Conservation (phyloP, 1,284 basidiomycete species). For the Tilletia walkeri region DNA sequence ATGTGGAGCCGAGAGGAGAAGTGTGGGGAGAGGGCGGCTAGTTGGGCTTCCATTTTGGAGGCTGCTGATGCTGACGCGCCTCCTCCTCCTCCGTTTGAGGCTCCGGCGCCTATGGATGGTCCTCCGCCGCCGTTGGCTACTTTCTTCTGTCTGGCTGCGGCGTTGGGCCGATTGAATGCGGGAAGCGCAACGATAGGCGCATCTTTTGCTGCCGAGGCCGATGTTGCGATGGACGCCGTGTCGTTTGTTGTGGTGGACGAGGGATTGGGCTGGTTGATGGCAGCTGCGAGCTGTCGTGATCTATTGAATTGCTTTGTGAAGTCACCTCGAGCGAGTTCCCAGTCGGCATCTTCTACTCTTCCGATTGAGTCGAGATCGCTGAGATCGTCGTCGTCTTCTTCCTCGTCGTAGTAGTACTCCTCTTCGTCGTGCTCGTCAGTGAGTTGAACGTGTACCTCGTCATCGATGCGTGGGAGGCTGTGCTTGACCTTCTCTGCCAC, state of each 20-base stretch:
- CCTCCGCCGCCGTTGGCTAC: conserved; percentile 13
- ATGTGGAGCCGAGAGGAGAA: conserved; percentile 46
- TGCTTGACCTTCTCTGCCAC: too few species aligned
- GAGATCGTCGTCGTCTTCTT: conserved; percentile 1
- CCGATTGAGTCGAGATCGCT: conserved; percentile 24
- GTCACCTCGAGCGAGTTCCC: conserved; percentile 47
- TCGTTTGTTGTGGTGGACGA: conserved; percentile 9
- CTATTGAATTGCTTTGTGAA: conserved; percentile 55
- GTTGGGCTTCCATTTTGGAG: conserved; percentile 42
- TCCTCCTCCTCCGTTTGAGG: not conserved
- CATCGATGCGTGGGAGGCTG: conserved; percentile 28
- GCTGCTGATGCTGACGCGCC: conserved; percentile 11
- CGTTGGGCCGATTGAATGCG: conserved; percentile 27
- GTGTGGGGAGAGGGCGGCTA: conserved; percentile 39
- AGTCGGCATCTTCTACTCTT: conserved; percentile 52
- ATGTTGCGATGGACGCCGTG: not conserved
- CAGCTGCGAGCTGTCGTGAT: conserved; percentile 44
- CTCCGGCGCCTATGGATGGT: not conserved
- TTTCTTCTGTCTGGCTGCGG: conserved; percentile 15
- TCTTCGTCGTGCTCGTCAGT: conserved; percentile 25
- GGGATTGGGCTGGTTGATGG: conserved; percentile 19
- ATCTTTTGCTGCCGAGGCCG: not conserved
- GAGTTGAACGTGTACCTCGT: conserved; percentile 14
- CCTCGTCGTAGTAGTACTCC: conserved; percentile 30
- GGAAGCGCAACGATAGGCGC: conserved; percentile 28